Base-by-base conservation (phyloP, 257 asterid species). In the Plantago major region DNA sequence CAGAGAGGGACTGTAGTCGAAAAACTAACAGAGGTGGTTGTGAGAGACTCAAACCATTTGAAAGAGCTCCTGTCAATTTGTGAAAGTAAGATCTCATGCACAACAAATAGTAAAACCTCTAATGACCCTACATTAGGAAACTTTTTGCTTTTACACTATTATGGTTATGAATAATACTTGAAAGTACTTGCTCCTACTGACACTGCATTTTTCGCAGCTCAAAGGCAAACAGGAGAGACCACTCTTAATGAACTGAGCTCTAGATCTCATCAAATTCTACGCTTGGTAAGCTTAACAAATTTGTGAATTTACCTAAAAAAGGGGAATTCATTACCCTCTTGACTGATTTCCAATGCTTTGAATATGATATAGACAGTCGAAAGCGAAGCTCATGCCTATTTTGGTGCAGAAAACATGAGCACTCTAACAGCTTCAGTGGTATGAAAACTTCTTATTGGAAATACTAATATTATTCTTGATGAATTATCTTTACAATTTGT, bases 1-100 rank as follows among this genome's bases (percentile, higher is more conserved):
- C 76, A 92, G 99, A 81, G 82, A 73, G 97, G 99, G 71, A 92
- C 95, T 17, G 76, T 85, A 17, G 87, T 93, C 16, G 99, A 89
- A 58, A 89, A 82, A 71, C 85, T 93, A 46, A 82, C 90, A 2
- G 96, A 89, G 74, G 85, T 83, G 69, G 66, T 63, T 8, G 53
- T 89, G 60, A 79, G 76, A 71, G 94, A 83, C 75, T 60, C 37
- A 8, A 52, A 65, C 74, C 99, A 93, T 65, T 72, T 93, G n/a
- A 73, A 47, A 63, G 96, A 84, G 73, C 82, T 93, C 59, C 62
- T 93, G 55, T 68, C 84, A 14, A 62, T 79, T 46, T 93, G 99
- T 76, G 92, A 82, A 73, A 87, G 99, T 83, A 76, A 77, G 26
- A 22, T 22, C 26, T 22, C 26, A 22, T 22, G 26, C 26, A 22